Evolutionary conservation across 78 protist species (phyloP), one percentile per base, ranked within the genome.

Genomic region (Cyanophora paradoxa): DNA sequence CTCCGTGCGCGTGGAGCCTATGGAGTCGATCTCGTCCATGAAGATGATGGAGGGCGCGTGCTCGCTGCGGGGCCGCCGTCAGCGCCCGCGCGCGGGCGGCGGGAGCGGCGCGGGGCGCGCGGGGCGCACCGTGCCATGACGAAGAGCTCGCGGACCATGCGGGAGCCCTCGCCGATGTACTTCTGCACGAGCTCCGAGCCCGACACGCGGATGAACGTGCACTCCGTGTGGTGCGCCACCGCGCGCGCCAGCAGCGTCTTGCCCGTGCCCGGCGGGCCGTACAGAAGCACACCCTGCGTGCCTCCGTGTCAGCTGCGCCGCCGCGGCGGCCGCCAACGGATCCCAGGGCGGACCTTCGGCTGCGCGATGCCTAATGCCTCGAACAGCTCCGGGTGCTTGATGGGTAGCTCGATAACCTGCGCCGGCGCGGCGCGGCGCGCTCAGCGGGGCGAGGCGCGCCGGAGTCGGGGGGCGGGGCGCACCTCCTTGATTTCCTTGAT

Each of bases 71-170:
- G 2, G 58, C 41, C 11, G 5, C 7, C 17, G 2, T 1, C 57
- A 3, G 13, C n/a, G n/a, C n/a, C n/a, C n/a, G n/a, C n/a, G n/a
- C n/a, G n/a, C n/a, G n/a, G 34, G 2, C 10, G 3, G 22, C 10
- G n/a, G 34, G 3, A 58, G 19, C 36, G n/a, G 36, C 36, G 20
- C 13, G 13, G n/a, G 52, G 13, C 52, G 52, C 52, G n/a, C 10
- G 52, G 13, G n/a, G 13, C 52, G 52, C 52, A 44, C 52, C 91
- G 79, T 11, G 99, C 99, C 99, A 98, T 94, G 58, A 98, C 94
- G 84, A 98, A 98, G 37, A 98, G 87, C 82, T 98, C 99, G n/a
- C 99, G 85, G 16, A 98, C 99, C 98, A 98, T 93, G 39, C 99
- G 87, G 17, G 97, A 77, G 30, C 99, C 73, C 81, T 98, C 99